phyloP scores from a whole-genome alignment of 208 protist species.

The Crithidia sp. region DNA sequence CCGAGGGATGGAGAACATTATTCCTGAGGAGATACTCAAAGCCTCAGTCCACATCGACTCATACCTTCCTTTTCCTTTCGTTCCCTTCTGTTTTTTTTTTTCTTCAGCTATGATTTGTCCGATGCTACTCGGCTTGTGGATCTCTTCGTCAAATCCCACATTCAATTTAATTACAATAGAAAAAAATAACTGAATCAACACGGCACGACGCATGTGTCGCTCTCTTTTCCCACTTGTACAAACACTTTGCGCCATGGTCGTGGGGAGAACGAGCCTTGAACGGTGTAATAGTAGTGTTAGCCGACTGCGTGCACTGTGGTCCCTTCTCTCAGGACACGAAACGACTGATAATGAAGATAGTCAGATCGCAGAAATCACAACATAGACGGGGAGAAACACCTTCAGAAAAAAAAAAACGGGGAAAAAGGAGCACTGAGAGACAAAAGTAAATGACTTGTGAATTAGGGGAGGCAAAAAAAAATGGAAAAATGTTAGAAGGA shows the following conservation, averaged over 20 bases:
- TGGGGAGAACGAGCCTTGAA: background rate
- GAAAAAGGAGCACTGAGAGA: background rate
- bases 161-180: too few relatives aligned
- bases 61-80: background rate
- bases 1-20: too few relatives aligned
- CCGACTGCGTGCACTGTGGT: too few relatives aligned
- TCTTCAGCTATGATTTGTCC: background rate
- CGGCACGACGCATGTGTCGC: background rate
- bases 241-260: background rate
- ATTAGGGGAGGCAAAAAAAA: background rate
- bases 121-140: background rate
- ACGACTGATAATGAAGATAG: background rate
- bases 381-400: too few relatives aligned
- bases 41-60: too few relatives aligned
- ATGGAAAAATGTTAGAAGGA: background rate
- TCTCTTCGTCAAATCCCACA: too few relatives aligned
- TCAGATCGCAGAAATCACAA: background rate
- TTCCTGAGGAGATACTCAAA: too few relatives aligned
- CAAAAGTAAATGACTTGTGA: background rate
- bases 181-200: too few relatives aligned
- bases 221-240: background rate
- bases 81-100: background rate
- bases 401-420: conserved; percentile 1
- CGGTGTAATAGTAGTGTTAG: too few relatives aligned
- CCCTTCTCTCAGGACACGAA: background rate